Base-by-base conservation (phyloP, 2,329 filamentous ascomycete genomes). In the Torrubiella hemipterigena region DNA sequence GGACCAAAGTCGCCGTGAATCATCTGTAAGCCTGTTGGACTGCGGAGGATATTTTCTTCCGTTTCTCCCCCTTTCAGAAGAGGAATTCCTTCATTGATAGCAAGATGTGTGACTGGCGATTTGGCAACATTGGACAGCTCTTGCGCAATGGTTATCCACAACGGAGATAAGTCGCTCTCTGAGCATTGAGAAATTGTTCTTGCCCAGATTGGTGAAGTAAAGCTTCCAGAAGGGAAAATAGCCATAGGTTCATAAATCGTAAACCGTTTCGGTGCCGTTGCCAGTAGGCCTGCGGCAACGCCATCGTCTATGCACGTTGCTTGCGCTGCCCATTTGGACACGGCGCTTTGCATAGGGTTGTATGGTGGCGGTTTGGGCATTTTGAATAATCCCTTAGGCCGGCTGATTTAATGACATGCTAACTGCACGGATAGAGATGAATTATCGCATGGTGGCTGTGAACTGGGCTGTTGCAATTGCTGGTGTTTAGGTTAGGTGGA, bases 1-100 rank as follows among this genome's bases (percentile, higher is more conserved):
- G 72, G 65, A 0, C 84, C 84, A 50, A 93, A 94, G 48, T 79
- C 63, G 15, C 86, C 86, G 48, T 77, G 60, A 0, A 95, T 58
- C 14, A 79, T 77, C 3, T 67, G 65, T 18, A 95, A 63, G 13
- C 77, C 70, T 25, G 65, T 69, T 0, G 89, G 89, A 29, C 75
- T 77, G 27, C 87, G 73, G 35, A 93, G 65, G 11, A 80, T 58
- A 48, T 93, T 94, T 41, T 78, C 69, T 13, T 47, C 43, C 4
- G 50, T 38, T 6, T 38, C 38, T 3, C 39, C 43, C 2, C 40
- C 38, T 13, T 49, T 47, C 6, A 56, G 57, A 3, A 66, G 50
- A 1, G 74, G 74, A 29, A 79, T 79, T 1, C 71, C 70, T 38
- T 73, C 67, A 42, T 77, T 78, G 26, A 72, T 53, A 7, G 73